These are phyloP conservation scores for Mycena sanguinolenta DNA, from an alignment of 768 basidiomycete genomes.

Conservation along the genomic window DNA sequence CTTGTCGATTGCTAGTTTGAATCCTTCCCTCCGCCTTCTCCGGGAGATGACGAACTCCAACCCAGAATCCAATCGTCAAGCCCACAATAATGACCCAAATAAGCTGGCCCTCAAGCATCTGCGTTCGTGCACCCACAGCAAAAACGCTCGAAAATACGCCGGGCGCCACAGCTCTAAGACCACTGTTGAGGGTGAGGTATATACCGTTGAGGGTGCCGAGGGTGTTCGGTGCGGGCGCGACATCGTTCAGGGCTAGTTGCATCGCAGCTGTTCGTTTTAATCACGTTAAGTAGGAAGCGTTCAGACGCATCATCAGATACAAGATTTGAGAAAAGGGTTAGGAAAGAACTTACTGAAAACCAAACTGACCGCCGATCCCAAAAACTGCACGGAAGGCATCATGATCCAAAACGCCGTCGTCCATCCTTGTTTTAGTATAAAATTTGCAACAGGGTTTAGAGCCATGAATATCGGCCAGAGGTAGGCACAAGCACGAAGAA, in stretches of 20 bases:
- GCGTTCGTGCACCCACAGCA: constrained; percentile 18
- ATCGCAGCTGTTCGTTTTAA: constrained; percentile 17
- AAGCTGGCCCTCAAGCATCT: constrained; percentile 15
- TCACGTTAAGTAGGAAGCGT: constrained; percentile 7
- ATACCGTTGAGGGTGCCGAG: constrained; percentile 25
- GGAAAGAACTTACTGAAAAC: constrained; percentile 21
- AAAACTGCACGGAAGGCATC: constrained; percentile 14
- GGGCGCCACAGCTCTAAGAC: constrained; percentile 8
- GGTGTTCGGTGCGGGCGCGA: constrained; percentile 20
- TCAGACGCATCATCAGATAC: not conserved
- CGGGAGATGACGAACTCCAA: constrained; percentile 15
- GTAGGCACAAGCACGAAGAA: constrained; percentile 7
- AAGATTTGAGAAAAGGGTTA: not conserved
- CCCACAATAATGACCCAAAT: constrained; percentile 23
- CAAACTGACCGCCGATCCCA: constrained; percentile 18
- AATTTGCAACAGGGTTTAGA: constrained; percentile 12
- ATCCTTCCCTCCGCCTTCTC: constrained; percentile 17
- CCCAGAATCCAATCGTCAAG: constrained; percentile 10
- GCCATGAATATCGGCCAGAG: constrained; percentile 18
- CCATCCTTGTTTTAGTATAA: constrained; percentile 20
- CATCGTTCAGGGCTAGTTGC: constrained; percentile 24
- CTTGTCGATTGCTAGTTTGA: constrained; percentile 1
- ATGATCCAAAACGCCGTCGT: constrained; percentile 19
- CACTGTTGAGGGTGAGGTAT: constrained; percentile 16
- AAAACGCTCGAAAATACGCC: constrained; percentile 23